phyloP scores from a whole-genome alignment of 768 basidiomycete species.

The Suillus occidentalis region DNA sequence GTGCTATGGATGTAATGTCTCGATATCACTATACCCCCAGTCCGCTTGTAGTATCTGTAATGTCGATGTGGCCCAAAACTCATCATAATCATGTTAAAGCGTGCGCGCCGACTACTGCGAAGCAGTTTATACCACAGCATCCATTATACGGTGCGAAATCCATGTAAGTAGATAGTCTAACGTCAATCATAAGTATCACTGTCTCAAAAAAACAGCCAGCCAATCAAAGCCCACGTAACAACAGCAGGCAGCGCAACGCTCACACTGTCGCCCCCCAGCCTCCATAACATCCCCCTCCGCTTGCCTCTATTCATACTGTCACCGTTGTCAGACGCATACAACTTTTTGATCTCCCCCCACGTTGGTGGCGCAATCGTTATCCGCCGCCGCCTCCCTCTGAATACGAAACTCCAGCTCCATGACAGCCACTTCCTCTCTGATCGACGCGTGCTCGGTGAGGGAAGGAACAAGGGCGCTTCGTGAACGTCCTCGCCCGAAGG shows the following conservation, averaged over 20 bases:
- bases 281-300: conserved; percentile 34
- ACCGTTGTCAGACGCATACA: conserved; percentile 11
- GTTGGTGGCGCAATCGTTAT: conserved; percentile 46
- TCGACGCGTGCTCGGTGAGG: conserved; percentile 36
- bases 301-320: conserved; percentile 10
- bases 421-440: conserved; percentile 20
- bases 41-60: not conserved
- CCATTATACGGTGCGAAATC: not conserved
- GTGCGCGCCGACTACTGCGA: not conserved
- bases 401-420: conserved; percentile 51
- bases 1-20: not conserved
- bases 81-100: not conserved
- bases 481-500: conserved; percentile 23
- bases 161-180: not conserved
- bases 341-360: conserved; percentile 24
- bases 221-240: conserved; percentile 24
- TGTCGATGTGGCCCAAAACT: not conserved
- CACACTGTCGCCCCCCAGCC: conserved; percentile 40
- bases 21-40: not conserved
- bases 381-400: conserved; percentile 55
- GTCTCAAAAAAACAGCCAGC: conserved; percentile 31
- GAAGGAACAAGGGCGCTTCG: conserved; percentile 18
- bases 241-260: conserved; percentile 29
- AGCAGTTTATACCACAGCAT: not conserved
- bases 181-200: not conserved